Conservation (phyloP, 2,329 filamentous ascomycete genomes). For the Cordyceps tenuipes region DNA sequence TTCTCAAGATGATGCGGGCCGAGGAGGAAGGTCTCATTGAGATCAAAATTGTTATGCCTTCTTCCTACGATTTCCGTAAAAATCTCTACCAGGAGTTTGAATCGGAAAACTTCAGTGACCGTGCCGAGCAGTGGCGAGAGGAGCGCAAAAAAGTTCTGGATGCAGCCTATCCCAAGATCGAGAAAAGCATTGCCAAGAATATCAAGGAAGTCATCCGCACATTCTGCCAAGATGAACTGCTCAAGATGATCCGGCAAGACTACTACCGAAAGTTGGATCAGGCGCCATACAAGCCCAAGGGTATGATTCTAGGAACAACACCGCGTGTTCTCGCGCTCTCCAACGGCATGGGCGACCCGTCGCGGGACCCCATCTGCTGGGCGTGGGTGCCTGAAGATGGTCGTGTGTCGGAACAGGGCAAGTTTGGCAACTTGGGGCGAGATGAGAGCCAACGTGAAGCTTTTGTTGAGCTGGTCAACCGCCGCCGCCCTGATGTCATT, state of each 20-base stretch:
- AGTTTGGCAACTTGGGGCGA: conserved; percentile 68
- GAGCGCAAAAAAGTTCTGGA: conserved; percentile 81
- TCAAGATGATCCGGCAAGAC: conserved; percentile 79
- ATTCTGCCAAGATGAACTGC: conserved; percentile 86
- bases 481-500: conserved; percentile 80
- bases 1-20: conserved; percentile 93
- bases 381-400: conserved; percentile 91
- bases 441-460: conserved; percentile 59
- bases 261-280: conserved; percentile 89
- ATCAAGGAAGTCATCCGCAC: conserved; percentile 92
- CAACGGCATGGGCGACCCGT: conserved; percentile 67
- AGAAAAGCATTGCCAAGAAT: conserved; percentile 76
- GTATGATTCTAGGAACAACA: conserved; percentile 78
- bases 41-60: conserved; percentile 69
- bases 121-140: conserved; percentile 90
- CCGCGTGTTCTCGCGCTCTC: conserved; percentile 82
- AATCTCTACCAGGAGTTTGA: conserved; percentile 77
- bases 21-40: conserved; percentile 90
- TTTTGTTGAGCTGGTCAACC: conserved; percentile 71
- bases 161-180: conserved; percentile 69
- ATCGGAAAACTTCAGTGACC: conserved; percentile 90
- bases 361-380: conserved; percentile 78
- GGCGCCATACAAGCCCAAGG: conserved; percentile 90
- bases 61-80: conserved; percentile 65
- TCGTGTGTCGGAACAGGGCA: conserved; percentile 79